A percentile compares a stretch with the other conserved stretches of the same genome.
phyloP scores from a whole-genome alignment of 2,329 filamentous ascomycete genomes.

The Tolypocladium sp. region DNA sequence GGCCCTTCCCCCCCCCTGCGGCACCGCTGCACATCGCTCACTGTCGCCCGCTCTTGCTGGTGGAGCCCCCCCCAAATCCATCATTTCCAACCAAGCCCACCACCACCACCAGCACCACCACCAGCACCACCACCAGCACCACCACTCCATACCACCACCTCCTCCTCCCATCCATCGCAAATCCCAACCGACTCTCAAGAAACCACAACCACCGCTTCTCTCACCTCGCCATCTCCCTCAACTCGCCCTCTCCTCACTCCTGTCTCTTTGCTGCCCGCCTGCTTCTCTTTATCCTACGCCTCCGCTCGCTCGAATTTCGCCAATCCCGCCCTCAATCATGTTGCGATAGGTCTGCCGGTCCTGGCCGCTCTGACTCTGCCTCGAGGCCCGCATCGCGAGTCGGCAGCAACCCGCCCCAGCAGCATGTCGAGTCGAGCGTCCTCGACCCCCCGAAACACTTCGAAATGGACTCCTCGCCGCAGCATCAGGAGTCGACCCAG shows the following conservation, averaged over 20 bases:
- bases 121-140: background rate
- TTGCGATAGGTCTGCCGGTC: slow-evolving; percentile 6
- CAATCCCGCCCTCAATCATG: slow-evolving; percentile 3
- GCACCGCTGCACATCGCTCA: background rate
- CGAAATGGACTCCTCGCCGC: slow-evolving; percentile 9
- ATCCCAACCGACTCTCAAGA: background rate
- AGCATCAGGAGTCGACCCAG: background rate
- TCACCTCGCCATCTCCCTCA: background rate
- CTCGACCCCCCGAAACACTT: background rate
- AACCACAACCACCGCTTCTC: background rate
- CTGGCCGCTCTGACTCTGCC: slow-evolving; percentile 3
- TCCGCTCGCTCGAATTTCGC: background rate
- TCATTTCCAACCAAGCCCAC: background rate
- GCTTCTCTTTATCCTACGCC: background rate
- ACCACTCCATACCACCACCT: background rate
- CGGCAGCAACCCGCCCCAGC: slow-evolving; percentile 1
- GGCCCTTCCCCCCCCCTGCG: too few species aligned
- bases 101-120: background rate
- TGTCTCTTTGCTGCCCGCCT: background rate
- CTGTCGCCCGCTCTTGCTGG: background rate
- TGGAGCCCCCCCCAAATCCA: background rate
- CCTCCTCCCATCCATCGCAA: background rate
- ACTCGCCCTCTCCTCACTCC: background rate
- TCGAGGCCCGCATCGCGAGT: slow-evolving; percentile 3
- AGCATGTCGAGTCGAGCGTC: slow-evolving; percentile 8